Conservation (phyloP, 495 filamentous ascomycete species). For the Hyphodiscus hymeniophilus region DNA sequence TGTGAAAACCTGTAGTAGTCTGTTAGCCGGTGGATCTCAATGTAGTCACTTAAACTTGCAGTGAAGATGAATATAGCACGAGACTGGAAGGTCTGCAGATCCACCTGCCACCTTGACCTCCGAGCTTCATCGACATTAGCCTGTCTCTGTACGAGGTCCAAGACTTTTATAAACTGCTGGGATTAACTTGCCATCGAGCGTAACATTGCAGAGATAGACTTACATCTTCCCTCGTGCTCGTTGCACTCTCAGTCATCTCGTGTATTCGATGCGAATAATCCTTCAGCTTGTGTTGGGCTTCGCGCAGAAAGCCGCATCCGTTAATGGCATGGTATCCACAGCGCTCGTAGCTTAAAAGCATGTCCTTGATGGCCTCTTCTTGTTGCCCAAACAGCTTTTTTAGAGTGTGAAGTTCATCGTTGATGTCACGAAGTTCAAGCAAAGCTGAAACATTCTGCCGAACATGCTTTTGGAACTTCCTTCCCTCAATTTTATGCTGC, state of each 20-base stretch:
- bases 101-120: constrained; percentile 2
- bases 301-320: neutral
- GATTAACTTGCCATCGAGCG: neutral
- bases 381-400: constrained; percentile 52
- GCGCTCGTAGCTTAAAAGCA: neutral
- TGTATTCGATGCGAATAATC: constrained; percentile 1
- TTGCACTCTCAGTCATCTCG: constrained; percentile 3
- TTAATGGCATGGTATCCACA: neutral
- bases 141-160: constrained; percentile 2
- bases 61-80: constrained; percentile 8
- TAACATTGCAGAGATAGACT: neutral
- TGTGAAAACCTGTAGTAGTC: neutral
- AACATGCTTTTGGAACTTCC: constrained; percentile 44
- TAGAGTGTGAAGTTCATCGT: constrained; percentile 56
- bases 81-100: constrained; percentile 1
- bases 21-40: neutral
- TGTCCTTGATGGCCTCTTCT: constrained; percentile 33
- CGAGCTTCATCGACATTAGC: constrained; percentile 10
- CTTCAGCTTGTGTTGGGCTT: constrained; percentile 1
- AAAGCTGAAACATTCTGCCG: constrained; percentile 56
- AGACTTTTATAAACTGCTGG: constrained; percentile 2
- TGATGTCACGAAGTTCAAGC: constrained; percentile 57
- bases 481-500: constrained; percentile 43
- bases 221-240: constrained; percentile 5
- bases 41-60: neutral